Evolutionary conservation across 208 protist genomes (phyloP).

Genomic region (Borovskyia barvae): DNA sequence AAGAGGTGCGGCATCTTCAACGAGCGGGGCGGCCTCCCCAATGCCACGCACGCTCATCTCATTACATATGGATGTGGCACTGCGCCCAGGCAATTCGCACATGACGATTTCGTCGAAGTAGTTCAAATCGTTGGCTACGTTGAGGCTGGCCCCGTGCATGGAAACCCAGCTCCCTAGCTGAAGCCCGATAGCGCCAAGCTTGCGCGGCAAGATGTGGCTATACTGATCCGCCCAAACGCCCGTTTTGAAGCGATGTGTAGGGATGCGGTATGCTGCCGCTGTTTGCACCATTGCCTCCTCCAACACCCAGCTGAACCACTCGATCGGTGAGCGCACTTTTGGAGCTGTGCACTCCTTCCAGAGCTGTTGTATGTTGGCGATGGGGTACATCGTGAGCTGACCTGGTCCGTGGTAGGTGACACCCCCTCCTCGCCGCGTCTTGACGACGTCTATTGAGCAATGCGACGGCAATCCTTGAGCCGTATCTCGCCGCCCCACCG

Average conservation of each 20-base stretch:
- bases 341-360: conserved; percentile 55
- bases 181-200: conserved; percentile 83
- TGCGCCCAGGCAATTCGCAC: conserved; percentile 75
- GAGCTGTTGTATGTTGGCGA: conserved; percentile 71
- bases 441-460: conserved; percentile 54
- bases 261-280: conserved; percentile 48
- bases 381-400: conserved; percentile 87
- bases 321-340: conserved; percentile 74
- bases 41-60: conserved; percentile 29
- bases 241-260: conserved; percentile 62
- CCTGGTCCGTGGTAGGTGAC: conserved; percentile 88
- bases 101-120: conserved; percentile 84
- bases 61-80: conserved; percentile 56
- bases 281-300: conserved; percentile 77
- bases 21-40: background rate
- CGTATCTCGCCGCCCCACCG: conserved; percentile 82
- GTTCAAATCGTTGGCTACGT: conserved; percentile 60
- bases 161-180: conserved; percentile 87
- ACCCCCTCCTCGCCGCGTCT: conserved; percentile 74
- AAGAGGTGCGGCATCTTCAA: conserved; percentile 6
- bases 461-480: conserved; percentile 41
- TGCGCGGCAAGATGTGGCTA: conserved; percentile 25
- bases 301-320: conserved; percentile 79
- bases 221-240: conserved; percentile 72
- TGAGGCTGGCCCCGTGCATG: conserved; percentile 86